Evolutionary conservation across 2,329 filamentous ascomycete species (phyloP).

Genomic region (Diatrype stigma): DNA sequence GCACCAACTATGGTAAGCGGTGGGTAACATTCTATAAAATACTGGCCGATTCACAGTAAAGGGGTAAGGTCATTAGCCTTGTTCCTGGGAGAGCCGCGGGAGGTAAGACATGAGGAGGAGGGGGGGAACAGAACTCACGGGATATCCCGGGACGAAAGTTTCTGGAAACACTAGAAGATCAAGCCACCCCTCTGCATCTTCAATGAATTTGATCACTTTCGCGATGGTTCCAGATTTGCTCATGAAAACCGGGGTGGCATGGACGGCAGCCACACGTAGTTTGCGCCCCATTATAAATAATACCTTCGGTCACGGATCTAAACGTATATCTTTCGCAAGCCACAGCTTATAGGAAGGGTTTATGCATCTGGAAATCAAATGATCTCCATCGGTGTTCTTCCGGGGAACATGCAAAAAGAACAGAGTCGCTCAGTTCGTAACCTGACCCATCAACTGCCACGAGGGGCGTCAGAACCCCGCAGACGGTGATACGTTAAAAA

Average conservation of each 20-base stretch:
- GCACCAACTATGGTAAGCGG: slow-evolving; percentile 16
- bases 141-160: slow-evolving; percentile 19
- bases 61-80: too few relatives aligned
- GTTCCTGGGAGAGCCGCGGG: too few relatives aligned
- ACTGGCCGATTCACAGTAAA: slow-evolving; percentile 5
- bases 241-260: slow-evolving; percentile 21
- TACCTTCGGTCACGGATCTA: too few relatives aligned
- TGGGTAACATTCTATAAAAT: slow-evolving; percentile 21
- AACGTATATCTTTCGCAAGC: neutral
- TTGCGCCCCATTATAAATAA: neutral
- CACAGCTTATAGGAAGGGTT: too few relatives aligned
- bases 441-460: neutral
- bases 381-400: too few relatives aligned
- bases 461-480: neutral
- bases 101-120: neutral
- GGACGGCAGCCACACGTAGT: slow-evolving; percentile 13
- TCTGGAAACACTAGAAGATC: slow-evolving; percentile 20
- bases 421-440: too few relatives aligned
- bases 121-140: slow-evolving; percentile 2
- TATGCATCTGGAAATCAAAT: too few relatives aligned
- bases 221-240: slow-evolving; percentile 16
- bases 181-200: slow-evolving; percentile 9
- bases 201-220: slow-evolving; percentile 15
- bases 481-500: neutral
- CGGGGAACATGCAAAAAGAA: too few relatives aligned